phyloP scores from a whole-genome alignment of 805 yeast genomes.

The Candida tibetensis region DNA sequence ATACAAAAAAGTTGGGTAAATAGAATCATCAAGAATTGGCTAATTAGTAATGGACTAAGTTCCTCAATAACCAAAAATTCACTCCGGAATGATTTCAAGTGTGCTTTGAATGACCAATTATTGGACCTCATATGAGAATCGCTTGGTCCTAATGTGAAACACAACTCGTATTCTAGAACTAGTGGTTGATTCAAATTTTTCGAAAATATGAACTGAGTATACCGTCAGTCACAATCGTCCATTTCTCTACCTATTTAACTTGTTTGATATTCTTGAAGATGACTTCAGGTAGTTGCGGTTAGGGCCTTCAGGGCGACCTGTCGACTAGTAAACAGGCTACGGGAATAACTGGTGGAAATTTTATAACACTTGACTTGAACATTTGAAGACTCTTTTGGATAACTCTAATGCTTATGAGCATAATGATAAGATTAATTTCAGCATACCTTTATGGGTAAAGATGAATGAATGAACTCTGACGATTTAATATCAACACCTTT shows the following conservation, averaged over 20 bases:
- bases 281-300: not conserved
- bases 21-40: not conserved
- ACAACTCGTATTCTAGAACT: slow-evolving; percentile 2
- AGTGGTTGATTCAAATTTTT: not conserved
- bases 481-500: no score
- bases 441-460: no score
- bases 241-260: not conserved
- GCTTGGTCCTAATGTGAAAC: not conserved
- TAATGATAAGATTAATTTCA: no score
- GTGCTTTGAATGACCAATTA: not conserved
- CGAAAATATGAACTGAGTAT: not conserved
- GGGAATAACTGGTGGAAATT: no score
- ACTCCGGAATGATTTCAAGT: slow-evolving; percentile 5
- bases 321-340: not conserved
- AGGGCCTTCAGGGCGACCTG: not conserved
- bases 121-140: not conserved
- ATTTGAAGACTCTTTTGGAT: no score
- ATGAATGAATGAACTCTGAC: no score
- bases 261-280: not conserved
- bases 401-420: no score
- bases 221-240: not conserved
- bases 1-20: not conserved
- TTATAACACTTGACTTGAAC: no score
- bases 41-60: no score
- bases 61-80: not conserved